Evolutionary conservation across 768 basidiomycete genomes (phyloP).

Genomic region (Boletus huronensis): DNA sequence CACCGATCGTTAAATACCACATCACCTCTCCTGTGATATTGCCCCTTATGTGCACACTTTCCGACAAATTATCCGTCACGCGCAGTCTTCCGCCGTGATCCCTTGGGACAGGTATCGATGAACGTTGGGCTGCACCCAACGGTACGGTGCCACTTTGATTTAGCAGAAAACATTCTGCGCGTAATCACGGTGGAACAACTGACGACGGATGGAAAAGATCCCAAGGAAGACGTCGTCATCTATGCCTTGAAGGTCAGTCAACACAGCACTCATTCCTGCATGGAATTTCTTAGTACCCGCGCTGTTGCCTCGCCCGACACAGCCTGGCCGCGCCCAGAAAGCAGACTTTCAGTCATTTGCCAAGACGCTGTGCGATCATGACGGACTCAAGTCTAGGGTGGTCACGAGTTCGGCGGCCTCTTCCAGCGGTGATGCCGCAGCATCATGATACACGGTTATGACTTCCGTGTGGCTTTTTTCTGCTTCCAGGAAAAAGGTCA

Average conservation of each 20-base stretch:
- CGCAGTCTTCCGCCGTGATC: constrained; percentile 68
- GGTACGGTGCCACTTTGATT: constrained; percentile 57
- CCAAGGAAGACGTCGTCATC: constrained; percentile 45
- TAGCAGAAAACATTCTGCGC: constrained; percentile 52
- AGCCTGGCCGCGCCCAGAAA: constrained; percentile 42
- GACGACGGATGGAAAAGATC: constrained; percentile 22
- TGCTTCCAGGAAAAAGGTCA: background rate
- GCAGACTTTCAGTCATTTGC: constrained; percentile 55
- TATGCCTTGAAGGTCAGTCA: constrained; percentile 61
- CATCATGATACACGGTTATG: constrained; percentile 12
- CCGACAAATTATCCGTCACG: background rate
- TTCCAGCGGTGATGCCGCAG: constrained; percentile 4
- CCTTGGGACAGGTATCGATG: constrained; percentile 67
- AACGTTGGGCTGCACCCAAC: constrained; percentile 54
- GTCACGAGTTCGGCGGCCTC: background rate
- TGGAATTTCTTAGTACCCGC: background rate
- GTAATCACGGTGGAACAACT: constrained; percentile 51
- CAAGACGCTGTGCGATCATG: constrained; percentile 40
- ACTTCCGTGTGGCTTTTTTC: background rate
- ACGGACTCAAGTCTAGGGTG: constrained; percentile 24
- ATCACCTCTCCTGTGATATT: constrained; percentile 2
- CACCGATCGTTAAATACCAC: constrained; percentile 17
- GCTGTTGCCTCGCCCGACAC: background rate
- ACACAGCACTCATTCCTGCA: background rate
- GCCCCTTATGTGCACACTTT: background rate